phyloP scores from a whole-genome alignment of 2,329 filamentous ascomycete genomes.

The Keithomyces neogunnii region DNA sequence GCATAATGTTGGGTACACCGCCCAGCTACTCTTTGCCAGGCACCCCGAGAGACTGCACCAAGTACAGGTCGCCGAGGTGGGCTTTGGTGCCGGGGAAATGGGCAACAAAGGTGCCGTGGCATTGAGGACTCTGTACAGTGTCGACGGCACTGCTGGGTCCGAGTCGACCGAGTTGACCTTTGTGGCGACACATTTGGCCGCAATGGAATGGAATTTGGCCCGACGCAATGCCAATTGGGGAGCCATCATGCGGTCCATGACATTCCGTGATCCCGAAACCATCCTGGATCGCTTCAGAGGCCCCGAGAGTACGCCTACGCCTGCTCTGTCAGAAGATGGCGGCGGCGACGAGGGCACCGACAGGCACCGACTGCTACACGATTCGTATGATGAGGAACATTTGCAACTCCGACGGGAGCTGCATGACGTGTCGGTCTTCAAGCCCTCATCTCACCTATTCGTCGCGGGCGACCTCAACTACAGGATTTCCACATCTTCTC shows the following conservation, averaged over 20 bases:
- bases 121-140: slow-evolving; percentile 55
- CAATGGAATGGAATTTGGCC: slow-evolving; percentile 71
- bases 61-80: slow-evolving; percentile 72
- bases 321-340: slow-evolving; percentile 4
- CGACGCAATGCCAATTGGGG: slow-evolving; percentile 84
- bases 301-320: slow-evolving; percentile 6
- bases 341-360: slow-evolving; percentile 17
- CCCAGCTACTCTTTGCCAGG: slow-evolving; percentile 74
- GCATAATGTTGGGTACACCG: slow-evolving; percentile 82
- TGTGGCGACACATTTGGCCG: slow-evolving; percentile 78
- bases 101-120: slow-evolving; percentile 94
- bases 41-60: slow-evolving; percentile 50
- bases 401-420: slow-evolving; percentile 33
- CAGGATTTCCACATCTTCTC: slow-evolving; percentile 63
- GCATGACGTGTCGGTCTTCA: slow-evolving; percentile 61
- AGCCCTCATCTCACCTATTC: slow-evolving; percentile 68
- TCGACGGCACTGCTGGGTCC: slow-evolving; percentile 11
- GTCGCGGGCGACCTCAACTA: slow-evolving; percentile 93
- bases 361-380: slow-evolving; percentile 23
- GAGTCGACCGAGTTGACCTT: slow-evolving; percentile 65
- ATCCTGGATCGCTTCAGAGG: slow-evolving; percentile 20
- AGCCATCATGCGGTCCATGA: slow-evolving; percentile 68
- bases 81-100: slow-evolving; percentile 80
- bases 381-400: slow-evolving; percentile 26
- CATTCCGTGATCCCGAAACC: slow-evolving; percentile 55